phyloP scores from a whole-genome alignment of 2,329 filamentous ascomycete genomes.

The Paramyrothecium roridum region DNA sequence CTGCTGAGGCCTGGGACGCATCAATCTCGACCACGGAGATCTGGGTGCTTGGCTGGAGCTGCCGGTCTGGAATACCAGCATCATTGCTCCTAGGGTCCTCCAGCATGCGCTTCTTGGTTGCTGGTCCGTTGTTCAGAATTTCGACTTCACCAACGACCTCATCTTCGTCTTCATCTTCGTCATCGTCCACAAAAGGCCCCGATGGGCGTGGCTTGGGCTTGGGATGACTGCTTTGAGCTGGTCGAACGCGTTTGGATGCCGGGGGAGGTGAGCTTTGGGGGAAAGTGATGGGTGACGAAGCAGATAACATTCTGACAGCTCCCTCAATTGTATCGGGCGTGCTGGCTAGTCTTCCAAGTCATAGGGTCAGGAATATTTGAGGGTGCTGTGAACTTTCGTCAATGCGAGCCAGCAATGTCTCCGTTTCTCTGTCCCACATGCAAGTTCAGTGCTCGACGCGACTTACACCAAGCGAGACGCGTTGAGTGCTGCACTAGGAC shows the following conservation, averaged over 20 bases:
- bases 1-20: constrained; percentile 1
- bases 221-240: constrained; percentile 29
- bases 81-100: constrained; percentile 13
- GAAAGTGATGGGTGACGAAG: constrained; percentile 57
- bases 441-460: constrained; percentile 13
- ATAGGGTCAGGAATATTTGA: too few species aligned
- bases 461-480: constrained; percentile 22
- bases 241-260: constrained; percentile 29
- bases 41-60: constrained; percentile 2
- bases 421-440: constrained; percentile 1
- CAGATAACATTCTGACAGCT: constrained; percentile 48
- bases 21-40: constrained; percentile 1
- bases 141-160: constrained; percentile 4
- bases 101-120: constrained; percentile 28
- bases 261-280: constrained; percentile 45
- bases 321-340: neutral
- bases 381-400: too few species aligned
- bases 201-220: constrained; percentile 29
- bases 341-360: too few species aligned
- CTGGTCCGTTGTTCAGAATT: constrained; percentile 6
- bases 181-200: constrained; percentile 37
- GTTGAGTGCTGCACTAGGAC: constrained; percentile 5
- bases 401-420: neutral
- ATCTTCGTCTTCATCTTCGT: constrained; percentile 29
- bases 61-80: neutral